Evolutionary conservation across 106 monocot genomes (phyloP).

Genomic region (Dendrobium catenatum): DNA sequence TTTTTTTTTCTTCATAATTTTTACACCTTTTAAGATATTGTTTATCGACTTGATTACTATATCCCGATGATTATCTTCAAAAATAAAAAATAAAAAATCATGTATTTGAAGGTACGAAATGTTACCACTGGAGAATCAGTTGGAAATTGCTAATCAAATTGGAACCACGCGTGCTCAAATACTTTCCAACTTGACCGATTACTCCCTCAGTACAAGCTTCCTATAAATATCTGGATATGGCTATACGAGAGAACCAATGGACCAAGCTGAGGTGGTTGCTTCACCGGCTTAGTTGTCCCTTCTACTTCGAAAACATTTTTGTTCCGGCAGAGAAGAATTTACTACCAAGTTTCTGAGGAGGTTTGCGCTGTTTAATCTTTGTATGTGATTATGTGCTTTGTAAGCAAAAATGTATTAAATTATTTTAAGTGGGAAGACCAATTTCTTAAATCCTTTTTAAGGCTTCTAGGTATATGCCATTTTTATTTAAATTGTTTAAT

Average conservation of each 20-base stretch:
- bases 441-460: too few relatives aligned
- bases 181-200: constrained; percentile 73
- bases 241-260: too few relatives aligned
- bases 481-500: too few relatives aligned
- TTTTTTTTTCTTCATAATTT: neutral
- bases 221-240: constrained; percentile 12
- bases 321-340: too few relatives aligned
- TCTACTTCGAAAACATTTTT: too few relatives aligned
- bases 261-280: too few relatives aligned
- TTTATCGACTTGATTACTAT: neutral
- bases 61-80: neutral
- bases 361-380: neutral
- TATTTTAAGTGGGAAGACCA: too few relatives aligned
- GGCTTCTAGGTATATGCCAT: too few relatives aligned
- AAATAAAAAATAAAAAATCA: too few relatives aligned
- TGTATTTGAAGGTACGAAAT: constrained; percentile 83
- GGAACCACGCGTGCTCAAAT: constrained; percentile 81
- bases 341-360: neutral
- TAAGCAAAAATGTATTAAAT: too few relatives aligned
- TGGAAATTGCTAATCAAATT: constrained; percentile 82
- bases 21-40: neutral
- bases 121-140: constrained; percentile 86
- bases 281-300: too few relatives aligned
- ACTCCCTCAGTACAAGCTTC: constrained; percentile 71
- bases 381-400: neutral